Evolutionary conservation across 2,329 filamentous ascomycete species (phyloP).

Genomic region (Drechslera avenae): DNA sequence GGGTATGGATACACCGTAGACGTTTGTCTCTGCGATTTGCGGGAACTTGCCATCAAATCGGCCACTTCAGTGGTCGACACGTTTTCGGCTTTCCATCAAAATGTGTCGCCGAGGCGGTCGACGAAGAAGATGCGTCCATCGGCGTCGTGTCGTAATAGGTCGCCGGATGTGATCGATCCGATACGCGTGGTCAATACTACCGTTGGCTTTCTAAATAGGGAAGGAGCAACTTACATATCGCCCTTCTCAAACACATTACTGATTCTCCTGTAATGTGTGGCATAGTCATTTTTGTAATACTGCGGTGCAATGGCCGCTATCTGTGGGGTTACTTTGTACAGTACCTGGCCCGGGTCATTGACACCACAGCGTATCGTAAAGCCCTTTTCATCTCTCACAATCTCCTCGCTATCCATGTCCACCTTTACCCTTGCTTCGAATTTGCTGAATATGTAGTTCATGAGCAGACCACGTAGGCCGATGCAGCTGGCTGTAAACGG

Average conservation of each 20-base stretch:
- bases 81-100: conserved; percentile 54
- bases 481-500: conserved; percentile 43
- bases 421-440: conserved; percentile 45
- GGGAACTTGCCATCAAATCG: conserved; percentile 50
- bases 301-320: conserved; percentile 27
- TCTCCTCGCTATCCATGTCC: conserved; percentile 48
- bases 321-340: conserved; percentile 40
- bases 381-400: conserved; percentile 42
- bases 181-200: conserved; percentile 1
- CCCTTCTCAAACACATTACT: conserved; percentile 46
- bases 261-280: conserved; percentile 39
- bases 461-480: conserved; percentile 43
- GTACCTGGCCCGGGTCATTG: conserved; percentile 45
- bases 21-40: conserved; percentile 51
- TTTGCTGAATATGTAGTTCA: conserved; percentile 38
- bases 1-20: conserved; percentile 53
- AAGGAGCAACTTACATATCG: conserved; percentile 38
- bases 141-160: conserved; percentile 45
- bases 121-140: conserved; percentile 47
- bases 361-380: conserved; percentile 41
- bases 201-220: not conserved
- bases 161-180: conserved; percentile 48
- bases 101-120: conserved; percentile 48
- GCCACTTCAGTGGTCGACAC: conserved; percentile 55
- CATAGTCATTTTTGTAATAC: conserved; percentile 45